Base-by-base conservation (phyloP, 2,329 filamentous ascomycete genomes). In the Lachnellula cervina region DNA sequence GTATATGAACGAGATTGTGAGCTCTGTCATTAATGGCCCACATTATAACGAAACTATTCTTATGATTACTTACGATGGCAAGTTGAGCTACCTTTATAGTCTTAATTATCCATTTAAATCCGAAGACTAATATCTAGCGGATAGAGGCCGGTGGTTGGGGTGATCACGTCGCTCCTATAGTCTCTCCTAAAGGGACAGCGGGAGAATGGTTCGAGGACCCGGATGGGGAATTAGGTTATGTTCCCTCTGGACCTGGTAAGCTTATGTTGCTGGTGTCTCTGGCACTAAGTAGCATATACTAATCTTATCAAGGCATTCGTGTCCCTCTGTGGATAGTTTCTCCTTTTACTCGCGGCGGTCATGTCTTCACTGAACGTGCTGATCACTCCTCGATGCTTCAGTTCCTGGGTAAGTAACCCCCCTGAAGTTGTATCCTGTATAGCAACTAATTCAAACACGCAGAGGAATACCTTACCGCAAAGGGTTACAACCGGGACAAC, bases 331-430 rank as follows among this genome's bases (percentile, higher is more conserved):
- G 78, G 60, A 80, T 82, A 66, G 71, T 82, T 54, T 81, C 78
- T 0, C 79, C 79, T 0, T 82, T 76, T 72, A 82, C 78, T 0
- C 76, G 79, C 8, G 77, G 77, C 13, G 76, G 76, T 7, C 74
- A 76, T 13, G 78, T 82, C 3, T 80, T 79, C 59, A 79, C 77
- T 0, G 79, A 81, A 64, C 76, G 77, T 46, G 72, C 74, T 5
- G 80, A 82, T 62, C 80, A 82, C 66, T 80, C 73, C 59, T 82
- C 79, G 0, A 78, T 80, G 57, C 77, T 81, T 34, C 65, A 78
- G 45, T 81, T 81, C 62, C 64, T 81, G 1, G 79, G 80, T 66
- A 67, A 75, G 61, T 78, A 75, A 75, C 67, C 76, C 21, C 65
- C 62, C 6, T 70, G 73, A 11, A 72, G 72, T 35, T 14, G 14